Evolutionary conservation across 176 grass and related monocot genomes (phyloP), one percentile per base, ranked within the genome.

Genomic region (Oryza brachyantha): DNA sequence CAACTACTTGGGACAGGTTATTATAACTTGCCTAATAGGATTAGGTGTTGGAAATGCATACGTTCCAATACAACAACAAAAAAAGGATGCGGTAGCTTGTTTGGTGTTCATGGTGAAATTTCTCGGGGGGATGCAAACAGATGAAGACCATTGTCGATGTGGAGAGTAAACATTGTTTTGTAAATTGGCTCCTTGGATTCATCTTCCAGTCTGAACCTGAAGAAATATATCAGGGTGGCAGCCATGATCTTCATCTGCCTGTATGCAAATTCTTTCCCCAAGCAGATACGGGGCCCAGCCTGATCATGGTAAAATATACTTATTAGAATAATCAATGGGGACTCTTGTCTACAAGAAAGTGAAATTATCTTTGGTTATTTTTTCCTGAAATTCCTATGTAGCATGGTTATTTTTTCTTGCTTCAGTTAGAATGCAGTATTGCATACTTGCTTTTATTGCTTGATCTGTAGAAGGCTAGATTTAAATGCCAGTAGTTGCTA

Each of bases 231-330:
- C 5, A 90, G 57, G 50, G 74, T 72, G 26, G 87, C 82, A 25
- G 75, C 73, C 17, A 97, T 37, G 36, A 93, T 93, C 83, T 90
- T 93, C 90, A 93, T 88, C 71, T 93, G 90, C 58, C 61, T 83
- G 64, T 90, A 93, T 55, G 85, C 93, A 79, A 97, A 90, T n/a
- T 93, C 93, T 31, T 97, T 97, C 27, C 93, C 87, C 65, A 97
- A 64, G 78, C 90, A 93, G 21, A 86, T 90, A 29, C 85, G 55
- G 5, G 90, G 90, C 0, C 93, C 85, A 0, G 90, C 93, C 90
- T 93, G 73, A 40, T 61, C 32, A 89, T 48, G 0, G 22, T 57
- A 57, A 46, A 39, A 61, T 63, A 79, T 7, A 69, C 26, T 62
- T 66, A 6, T 60, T 75, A 77, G 4, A 32, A 40, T 71, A 10